A percentile compares a stretch with the other conserved stretches of the same genome.
phyloP scores from a whole-genome alignment of 768 basidiomycete genomes.

The Termitomyces sp. region DNA sequence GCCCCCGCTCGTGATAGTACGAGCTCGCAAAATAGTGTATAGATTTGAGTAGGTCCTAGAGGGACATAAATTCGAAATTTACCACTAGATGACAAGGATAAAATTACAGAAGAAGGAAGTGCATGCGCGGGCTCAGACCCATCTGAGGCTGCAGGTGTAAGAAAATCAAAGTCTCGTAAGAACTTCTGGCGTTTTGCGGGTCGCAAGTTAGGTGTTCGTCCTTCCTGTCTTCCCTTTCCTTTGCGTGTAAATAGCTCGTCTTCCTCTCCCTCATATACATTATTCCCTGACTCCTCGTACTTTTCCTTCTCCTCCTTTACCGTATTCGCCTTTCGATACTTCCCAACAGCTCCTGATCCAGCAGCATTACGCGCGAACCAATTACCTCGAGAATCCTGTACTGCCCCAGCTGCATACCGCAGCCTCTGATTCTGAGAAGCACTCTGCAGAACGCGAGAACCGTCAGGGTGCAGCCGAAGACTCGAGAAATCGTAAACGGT shows the following conservation, averaged over 20 bases:
- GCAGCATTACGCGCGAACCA: constrained; percentile 68
- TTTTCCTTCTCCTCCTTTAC: constrained; percentile 10
- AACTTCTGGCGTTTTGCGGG: constrained; percentile 41
- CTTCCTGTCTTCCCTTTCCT: constrained; percentile 8
- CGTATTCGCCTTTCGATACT: constrained; percentile 17
- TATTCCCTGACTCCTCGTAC: constrained; percentile 10
- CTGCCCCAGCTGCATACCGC: constrained; percentile 28
- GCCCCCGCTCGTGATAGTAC: constrained; percentile 59
- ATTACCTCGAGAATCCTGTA: constrained; percentile 48
- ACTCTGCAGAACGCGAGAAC: constrained; percentile 49
- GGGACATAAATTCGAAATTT: constrained; percentile 6
- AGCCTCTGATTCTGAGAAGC: constrained; percentile 28
- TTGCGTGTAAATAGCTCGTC: background rate
- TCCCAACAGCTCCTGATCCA: constrained; percentile 39
- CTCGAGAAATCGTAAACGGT: constrained; percentile 63
- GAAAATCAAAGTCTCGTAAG: constrained; percentile 46
- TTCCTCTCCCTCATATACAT: constrained; percentile 13
- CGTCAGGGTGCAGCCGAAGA: constrained; percentile 63
- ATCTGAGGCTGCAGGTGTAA: constrained; percentile 27
- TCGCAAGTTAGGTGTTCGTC: constrained; percentile 19
- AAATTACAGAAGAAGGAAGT: constrained; percentile 49
- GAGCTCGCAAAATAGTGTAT: constrained; percentile 41
- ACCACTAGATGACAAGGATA: background rate
- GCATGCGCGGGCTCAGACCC: constrained; percentile 11
- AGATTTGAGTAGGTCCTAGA: constrained; percentile 44